These are phyloP conservation scores for Pichia pseudocactophila DNA, from an alignment of 805 yeast species.

Conservation along the genomic window DNA sequence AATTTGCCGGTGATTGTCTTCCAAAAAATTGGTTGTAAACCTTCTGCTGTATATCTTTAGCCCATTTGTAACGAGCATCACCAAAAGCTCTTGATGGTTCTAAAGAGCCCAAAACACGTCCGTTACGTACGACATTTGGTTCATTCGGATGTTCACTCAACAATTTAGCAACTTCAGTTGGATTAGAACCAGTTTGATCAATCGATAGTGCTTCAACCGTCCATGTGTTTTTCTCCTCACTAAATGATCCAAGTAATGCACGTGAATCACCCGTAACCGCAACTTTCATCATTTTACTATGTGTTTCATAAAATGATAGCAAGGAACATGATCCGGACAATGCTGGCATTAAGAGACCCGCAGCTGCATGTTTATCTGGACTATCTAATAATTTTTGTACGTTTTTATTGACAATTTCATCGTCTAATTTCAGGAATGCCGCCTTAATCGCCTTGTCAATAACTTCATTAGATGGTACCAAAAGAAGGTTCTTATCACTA, in stretches of 20 bases:
- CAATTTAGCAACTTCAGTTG: constrained; percentile 76
- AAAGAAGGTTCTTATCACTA: constrained; percentile 41
- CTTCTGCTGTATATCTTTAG: constrained; percentile 60
- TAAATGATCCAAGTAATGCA: constrained; percentile 72
- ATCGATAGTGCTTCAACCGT: constrained; percentile 76
- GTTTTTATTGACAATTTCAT: constrained; percentile 73
- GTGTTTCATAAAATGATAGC: constrained; percentile 77
- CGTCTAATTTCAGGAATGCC: constrained; percentile 78
- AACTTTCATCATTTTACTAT: constrained; percentile 61
- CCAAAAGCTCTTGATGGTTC: constrained; percentile 98
- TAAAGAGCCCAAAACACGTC: constrained; percentile 84
- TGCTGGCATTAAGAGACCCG: constrained; percentile 81
- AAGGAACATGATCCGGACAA: constrained; percentile 92
- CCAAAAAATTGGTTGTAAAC: constrained; percentile 76
- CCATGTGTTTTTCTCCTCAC: constrained; percentile 59
- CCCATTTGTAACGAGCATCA: constrained; percentile 88
- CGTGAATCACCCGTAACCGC: constrained; percentile 97
- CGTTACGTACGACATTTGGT: constrained; percentile 71
- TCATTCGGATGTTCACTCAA: constrained; percentile 88
- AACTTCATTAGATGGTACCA: constrained; percentile 56
- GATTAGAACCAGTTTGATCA: constrained; percentile 93
- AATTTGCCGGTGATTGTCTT: constrained; percentile 59
- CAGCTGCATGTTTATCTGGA: constrained; percentile 58
- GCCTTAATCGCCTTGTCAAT: constrained; percentile 72
- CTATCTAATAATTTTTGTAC: constrained; percentile 60